Evolutionary conservation across 257 asterid genomes (phyloP), one percentile per base, ranked within the genome.

Genomic region (Nicotiana sylvestris): DNA sequence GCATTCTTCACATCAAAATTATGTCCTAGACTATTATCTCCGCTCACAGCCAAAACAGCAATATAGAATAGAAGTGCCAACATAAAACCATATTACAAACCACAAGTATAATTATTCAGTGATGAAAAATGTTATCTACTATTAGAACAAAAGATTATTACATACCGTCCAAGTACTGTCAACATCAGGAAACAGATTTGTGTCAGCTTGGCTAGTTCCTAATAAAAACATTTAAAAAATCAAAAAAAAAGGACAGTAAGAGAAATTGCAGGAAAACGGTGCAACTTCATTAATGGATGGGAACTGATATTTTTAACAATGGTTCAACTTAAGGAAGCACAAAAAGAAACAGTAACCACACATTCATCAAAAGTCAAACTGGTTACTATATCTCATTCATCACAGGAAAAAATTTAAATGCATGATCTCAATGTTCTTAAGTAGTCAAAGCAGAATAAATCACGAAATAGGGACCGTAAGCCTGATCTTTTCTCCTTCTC

Each of bases 91-190:
- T 67, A 33, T 7, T 39, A 67, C 27, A 67, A 33, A 8, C 29
- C 76, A 67, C 29, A 3, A 17, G 27, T 17, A 35, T 33, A 12
- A 65, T 29, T 65, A 30, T 64, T 51, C 69, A 13, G 39, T 65
- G 5, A 29, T 30, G 15, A 65, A 61, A 29, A 65, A 13, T 46
- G 37, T 12, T 72, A 72, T 46, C 46, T 61, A 76, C 43, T 49
- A 46, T 46, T 5, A 72, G 39, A 46, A 46, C 78, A 25, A 43
- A 70, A 70, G 35, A 70, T 18, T 17, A 76, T 2, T 27, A 25
- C 27, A 64, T 83, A 87, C 90, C 90, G 91, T 95, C 98, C 99
- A 95, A 83, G 95, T 84, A 90, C 99, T 93, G 85, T 90, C 95
- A 13, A 92, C 99, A 77, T 91, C 98, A 25, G 99, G 99, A 83